Percentiles rank a stretch among this genome's conserved stretches.
Evolutionary conservation across 345 rosid species (phyloP).

Genomic region (Murraya paniculata): DNA sequence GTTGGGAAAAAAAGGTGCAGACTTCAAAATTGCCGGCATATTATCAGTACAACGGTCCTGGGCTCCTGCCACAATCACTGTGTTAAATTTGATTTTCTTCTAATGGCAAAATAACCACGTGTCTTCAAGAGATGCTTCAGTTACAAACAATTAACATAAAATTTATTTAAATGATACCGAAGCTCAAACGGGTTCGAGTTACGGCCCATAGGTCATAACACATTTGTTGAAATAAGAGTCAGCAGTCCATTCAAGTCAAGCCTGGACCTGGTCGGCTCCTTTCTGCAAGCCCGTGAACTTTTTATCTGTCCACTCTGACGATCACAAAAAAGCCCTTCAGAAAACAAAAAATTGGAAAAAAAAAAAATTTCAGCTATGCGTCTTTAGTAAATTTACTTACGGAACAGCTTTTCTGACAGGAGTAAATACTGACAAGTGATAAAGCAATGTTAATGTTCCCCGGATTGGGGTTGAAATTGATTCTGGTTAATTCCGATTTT

Average conservation of each 20-base stretch:
- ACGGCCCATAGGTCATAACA: neutral
- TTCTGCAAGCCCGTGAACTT: neutral
- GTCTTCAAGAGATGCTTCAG: neutral
- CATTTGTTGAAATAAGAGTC: neutral
- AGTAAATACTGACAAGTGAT: neutral
- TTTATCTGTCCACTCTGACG: neutral
- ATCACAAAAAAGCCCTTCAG: too few species aligned
- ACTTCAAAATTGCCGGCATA: neutral
- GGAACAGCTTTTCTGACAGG: neutral
- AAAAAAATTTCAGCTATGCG: too few species aligned
- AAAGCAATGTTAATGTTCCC: neutral
- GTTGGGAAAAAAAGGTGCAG: neutral
- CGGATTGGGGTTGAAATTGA: neutral
- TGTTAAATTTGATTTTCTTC: too few species aligned
- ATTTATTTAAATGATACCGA: neutral
- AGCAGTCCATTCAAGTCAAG: neutral
- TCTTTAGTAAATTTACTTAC: neutral
- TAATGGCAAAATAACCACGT: neutral
- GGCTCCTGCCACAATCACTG: too few species aligned
- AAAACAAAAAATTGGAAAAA: too few species aligned
- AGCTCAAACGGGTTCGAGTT: neutral
- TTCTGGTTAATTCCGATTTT: neutral
- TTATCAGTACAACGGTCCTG: neutral
- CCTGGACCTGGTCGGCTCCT: neutral
- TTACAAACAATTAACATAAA: too few species aligned